Conservation (phyloP, 495 filamentous ascomycete species). For the Bathelium albidoporum region DNA sequence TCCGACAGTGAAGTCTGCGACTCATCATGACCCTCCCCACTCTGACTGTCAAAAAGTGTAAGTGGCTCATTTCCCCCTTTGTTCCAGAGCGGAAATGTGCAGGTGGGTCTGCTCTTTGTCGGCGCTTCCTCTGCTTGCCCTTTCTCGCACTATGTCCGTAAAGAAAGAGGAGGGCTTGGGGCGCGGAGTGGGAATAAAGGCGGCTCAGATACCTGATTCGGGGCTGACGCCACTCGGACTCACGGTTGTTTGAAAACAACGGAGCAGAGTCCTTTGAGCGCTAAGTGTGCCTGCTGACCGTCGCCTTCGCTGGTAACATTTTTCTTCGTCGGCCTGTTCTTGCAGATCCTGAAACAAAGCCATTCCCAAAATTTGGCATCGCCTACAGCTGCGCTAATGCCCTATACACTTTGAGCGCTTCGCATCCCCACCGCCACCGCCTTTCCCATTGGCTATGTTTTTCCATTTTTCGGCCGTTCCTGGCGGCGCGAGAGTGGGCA, state of each 20-base stretch:
- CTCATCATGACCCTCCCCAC: not conserved
- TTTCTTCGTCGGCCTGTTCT: not conserved
- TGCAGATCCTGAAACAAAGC: not conserved
- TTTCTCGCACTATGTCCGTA: not conserved
- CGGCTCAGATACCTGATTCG: not conserved
- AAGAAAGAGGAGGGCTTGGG: not conserved
- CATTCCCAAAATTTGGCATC: not conserved
- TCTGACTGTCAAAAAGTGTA: not conserved
- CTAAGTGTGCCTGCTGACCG: not conserved
- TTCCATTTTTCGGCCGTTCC: not conserved
- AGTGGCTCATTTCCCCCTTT: not conserved
- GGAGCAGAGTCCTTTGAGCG: not conserved
- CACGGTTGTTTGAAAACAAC: not conserved
- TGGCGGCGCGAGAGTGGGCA: not conserved
- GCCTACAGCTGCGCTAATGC: not conserved
- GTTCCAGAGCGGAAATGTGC: not conserved
- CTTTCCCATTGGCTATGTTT: not conserved
- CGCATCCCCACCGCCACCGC: not conserved
- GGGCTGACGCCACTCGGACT: not conserved
- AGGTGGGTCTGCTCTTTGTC: not conserved
- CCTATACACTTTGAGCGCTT: not conserved
- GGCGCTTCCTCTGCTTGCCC: not conserved
- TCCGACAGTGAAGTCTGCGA: not conserved
- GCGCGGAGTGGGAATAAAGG: not conserved
- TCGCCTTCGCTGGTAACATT: not conserved